Evolutionary conservation across 129 eudicot species (phyloP), one percentile per base, ranked within the genome.

Genomic region (Helianthus tuberosus): DNA sequence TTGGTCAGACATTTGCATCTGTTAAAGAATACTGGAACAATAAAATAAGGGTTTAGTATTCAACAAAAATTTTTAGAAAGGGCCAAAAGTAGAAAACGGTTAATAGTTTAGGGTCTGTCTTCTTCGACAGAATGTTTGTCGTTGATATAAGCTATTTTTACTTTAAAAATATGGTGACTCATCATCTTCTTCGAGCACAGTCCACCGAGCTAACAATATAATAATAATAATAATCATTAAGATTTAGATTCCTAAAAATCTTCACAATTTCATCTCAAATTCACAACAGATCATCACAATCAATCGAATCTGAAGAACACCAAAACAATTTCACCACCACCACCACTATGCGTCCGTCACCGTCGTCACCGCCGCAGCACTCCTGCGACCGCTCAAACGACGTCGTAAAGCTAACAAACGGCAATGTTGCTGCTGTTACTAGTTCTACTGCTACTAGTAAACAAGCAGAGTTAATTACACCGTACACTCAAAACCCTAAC

Each of bases 341-440:
- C 5, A n/a, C 58, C 3, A 11, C 49, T 12, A 76, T 76, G 80
- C 49, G 15, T 69, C 35, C 80, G 7, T 76, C 80, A 11, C 69
- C 80, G 27, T 48, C 80, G 6, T 61, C 74, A 36, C 74, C 69
- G 6, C 68, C 74, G 48, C 74, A 63, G 58, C 62, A 68, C 12
- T 67, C 62, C 75, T 75, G 81, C 9, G 75, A 76, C 11, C 62
- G 51, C 5, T 74, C 53, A 60, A 69, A 49, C 36, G 69, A 58
- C 1, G 35, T 3, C 51, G 75, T 27, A 3, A 76, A 68, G 11
- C 43, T 23, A 46, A 47, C 75, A 32, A 76, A 76, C 68, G 75
- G 63, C 49, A 76, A 76, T 76, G 80, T 32, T 49, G 69, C 47
- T 76, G 75, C 47, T 76, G 75, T 32, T 49, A 68, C 47, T 25